These are phyloP conservation scores for Hydrangea macrophylla DNA, from an alignment of 148 eudicot genomes.

Conservation along the genomic window DNA sequence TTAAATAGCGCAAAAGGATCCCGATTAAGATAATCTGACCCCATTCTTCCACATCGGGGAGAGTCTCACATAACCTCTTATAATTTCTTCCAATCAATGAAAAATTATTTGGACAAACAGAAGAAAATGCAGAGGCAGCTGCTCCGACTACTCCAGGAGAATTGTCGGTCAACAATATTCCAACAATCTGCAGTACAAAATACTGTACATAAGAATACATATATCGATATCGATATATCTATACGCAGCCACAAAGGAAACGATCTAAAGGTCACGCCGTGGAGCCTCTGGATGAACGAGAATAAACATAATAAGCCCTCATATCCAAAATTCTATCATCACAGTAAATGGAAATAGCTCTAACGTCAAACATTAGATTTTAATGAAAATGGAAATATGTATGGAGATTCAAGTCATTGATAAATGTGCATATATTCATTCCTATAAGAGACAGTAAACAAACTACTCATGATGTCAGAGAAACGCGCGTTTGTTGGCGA, in stretches of 20 bases:
- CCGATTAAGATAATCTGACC: slow-evolving; percentile 88
- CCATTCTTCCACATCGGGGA: slow-evolving; percentile 98
- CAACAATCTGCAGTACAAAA: slow-evolving; percentile 71
- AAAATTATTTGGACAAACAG: slow-evolving; percentile 87
- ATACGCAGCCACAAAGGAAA: neutral
- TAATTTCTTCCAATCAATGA: slow-evolving; percentile 70
- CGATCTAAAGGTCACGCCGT: neutral
- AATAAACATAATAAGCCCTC: slow-evolving; percentile 1
- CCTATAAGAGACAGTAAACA: neutral
- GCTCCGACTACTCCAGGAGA: slow-evolving; percentile 97
- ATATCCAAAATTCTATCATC: neutral
- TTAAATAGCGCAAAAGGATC: slow-evolving; percentile 75
- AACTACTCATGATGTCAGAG: neutral
- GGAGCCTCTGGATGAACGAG: neutral
- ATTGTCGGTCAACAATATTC: slow-evolving; percentile 75
- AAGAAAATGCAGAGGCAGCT: slow-evolving; percentile 89
- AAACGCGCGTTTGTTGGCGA: neutral
- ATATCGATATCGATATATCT: no score
- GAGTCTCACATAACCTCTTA: slow-evolving; percentile 68
- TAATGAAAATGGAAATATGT: neutral
- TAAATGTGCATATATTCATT: neutral
- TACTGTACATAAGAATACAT: neutral
- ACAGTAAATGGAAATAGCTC: neutral
- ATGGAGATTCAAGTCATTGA: neutral
- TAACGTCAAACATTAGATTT: neutral